Conservation (phyloP, 1,139 yeast genomes). For the Hansenula lynferdii region DNA sequence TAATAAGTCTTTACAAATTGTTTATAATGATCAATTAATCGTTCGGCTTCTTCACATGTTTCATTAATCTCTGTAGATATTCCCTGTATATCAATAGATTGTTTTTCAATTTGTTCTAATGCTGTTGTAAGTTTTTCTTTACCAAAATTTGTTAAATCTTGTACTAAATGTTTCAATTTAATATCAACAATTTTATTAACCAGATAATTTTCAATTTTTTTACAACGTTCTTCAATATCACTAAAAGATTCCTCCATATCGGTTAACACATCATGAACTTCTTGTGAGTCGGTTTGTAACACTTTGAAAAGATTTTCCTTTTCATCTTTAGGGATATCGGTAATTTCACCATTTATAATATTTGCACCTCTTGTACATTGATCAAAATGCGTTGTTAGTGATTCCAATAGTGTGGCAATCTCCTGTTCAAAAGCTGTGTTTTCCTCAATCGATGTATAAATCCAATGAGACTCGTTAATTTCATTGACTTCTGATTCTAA, state of each 20-base stretch:
- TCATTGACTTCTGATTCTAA: slow-evolving; percentile 17
- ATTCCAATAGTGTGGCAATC: slow-evolving; percentile 62
- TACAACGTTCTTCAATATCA: slow-evolving; percentile 26
- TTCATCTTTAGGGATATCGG: slow-evolving; percentile 20
- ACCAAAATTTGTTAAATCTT: slow-evolving; percentile 22
- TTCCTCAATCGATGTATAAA: slow-evolving; percentile 25
- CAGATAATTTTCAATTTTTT: slow-evolving; percentile 22
- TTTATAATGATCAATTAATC: slow-evolving; percentile 42
- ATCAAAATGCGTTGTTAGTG: slow-evolving; percentile 79
- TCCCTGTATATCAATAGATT: slow-evolving; percentile 21
- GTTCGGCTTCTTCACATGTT: slow-evolving; percentile 26
- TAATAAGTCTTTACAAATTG: slow-evolving; percentile 45
- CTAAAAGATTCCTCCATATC: slow-evolving; percentile 27
- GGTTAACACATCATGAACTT: slow-evolving; percentile 31
- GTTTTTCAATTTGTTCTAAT: slow-evolving; percentile 21
- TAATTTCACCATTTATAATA: slow-evolving; percentile 23
- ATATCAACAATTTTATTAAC: slow-evolving; percentile 10
- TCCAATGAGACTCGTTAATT: slow-evolving; percentile 6
- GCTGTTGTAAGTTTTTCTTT: slow-evolving; percentile 20
- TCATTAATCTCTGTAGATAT: slow-evolving; percentile 20
- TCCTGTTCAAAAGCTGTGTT: slow-evolving; percentile 60
- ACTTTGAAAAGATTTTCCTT: too few species aligned
- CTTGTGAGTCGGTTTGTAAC: too few species aligned
- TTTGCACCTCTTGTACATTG: slow-evolving; percentile 50
- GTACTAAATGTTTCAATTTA: slow-evolving; percentile 21